Percentiles rank a stretch among this genome's conserved stretches.
Evolutionary conservation across 768 basidiomycete genomes (phyloP).

Genomic region (Auriculariales sp.): DNA sequence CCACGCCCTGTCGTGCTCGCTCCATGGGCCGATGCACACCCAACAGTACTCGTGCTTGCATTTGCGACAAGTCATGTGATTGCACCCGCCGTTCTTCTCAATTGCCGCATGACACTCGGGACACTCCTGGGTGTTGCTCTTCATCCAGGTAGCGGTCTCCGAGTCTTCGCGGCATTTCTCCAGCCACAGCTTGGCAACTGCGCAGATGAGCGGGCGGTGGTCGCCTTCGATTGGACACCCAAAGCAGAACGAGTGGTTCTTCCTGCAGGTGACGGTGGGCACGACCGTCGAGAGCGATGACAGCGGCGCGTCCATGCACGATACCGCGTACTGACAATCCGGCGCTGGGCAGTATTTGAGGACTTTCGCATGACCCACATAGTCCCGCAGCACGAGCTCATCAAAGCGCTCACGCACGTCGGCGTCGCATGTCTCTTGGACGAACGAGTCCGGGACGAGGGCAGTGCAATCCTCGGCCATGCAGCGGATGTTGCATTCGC

Average conservation of each 20-base stretch:
- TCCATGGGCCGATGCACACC: constrained; percentile 99
- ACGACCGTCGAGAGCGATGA: constrained; percentile 62
- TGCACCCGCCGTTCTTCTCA: constrained; percentile 99
- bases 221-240: constrained; percentile 81
- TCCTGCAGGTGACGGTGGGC: constrained; percentile 71
- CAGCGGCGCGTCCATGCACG: constrained; percentile 72
- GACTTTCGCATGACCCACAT: constrained; percentile 66
- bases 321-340: constrained; percentile 82
- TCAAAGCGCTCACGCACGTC: constrained; percentile 58
- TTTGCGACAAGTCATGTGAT: constrained; percentile 99
- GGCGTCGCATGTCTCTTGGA: constrained; percentile 40
- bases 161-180: constrained; percentile 96
- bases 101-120: constrained; percentile 92
- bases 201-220: constrained; percentile 85
- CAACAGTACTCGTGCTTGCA: constrained; percentile 98
- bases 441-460: constrained; percentile 48
- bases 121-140: constrained; percentile 99
- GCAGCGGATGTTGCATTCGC: constrained; percentile 56
- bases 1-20: constrained; percentile 93
- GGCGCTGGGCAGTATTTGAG: constrained; percentile 95
- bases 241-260: constrained; percentile 78
- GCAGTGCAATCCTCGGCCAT: constrained; percentile 68
- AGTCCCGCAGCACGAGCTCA: constrained; percentile 79
- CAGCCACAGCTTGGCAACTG: constrained; percentile 82
- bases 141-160: constrained; percentile 99